Conservation (phyloP, 805 yeast genomes). For the Cyberlindnera maclurae region DNA sequence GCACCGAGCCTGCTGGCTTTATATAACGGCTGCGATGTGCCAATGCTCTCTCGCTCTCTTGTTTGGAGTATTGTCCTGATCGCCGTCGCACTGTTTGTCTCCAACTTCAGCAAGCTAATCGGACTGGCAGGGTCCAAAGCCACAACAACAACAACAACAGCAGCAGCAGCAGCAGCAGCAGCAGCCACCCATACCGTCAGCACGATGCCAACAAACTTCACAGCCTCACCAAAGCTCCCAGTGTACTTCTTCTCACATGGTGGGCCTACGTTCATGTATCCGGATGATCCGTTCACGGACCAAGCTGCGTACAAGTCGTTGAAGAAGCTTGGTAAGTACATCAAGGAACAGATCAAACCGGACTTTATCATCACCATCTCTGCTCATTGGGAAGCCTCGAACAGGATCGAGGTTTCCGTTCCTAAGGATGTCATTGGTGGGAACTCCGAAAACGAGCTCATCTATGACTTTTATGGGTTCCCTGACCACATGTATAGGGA, state of each 20-base stretch:
- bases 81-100: slow-evolving; percentile 13
- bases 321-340: slow-evolving; percentile 42
- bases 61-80: slow-evolving; percentile 8
- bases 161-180: not conserved
- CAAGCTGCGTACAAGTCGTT: slow-evolving; percentile 53
- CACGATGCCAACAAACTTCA: not conserved
- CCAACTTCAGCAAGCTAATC: slow-evolving; percentile 6
- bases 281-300: slow-evolving; percentile 39
- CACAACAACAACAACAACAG: not conserved
- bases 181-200: not conserved
- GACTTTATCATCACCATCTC: slow-evolving; percentile 60
- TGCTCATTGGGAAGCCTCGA: slow-evolving; percentile 69
- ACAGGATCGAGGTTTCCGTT: slow-evolving; percentile 41
- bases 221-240: slow-evolving; percentile 33
- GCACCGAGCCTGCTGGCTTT: too few relatives aligned
- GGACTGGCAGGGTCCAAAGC: not conserved
- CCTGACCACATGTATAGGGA: slow-evolving; percentile 59
- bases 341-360: slow-evolving; percentile 47
- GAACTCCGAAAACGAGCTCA: slow-evolving; percentile 40
- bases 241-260: slow-evolving; percentile 75
- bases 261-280: slow-evolving; percentile 71
- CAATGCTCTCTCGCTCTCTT: not conserved
- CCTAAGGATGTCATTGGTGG: slow-evolving; percentile 25
- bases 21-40: not conserved
- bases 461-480: slow-evolving; percentile 74